Evolutionary conservation across 371 early-diverging fungal species (phyloP), one percentile per base, ranked within the genome.

Genomic region (Lichtheimia corymbifera): DNA sequence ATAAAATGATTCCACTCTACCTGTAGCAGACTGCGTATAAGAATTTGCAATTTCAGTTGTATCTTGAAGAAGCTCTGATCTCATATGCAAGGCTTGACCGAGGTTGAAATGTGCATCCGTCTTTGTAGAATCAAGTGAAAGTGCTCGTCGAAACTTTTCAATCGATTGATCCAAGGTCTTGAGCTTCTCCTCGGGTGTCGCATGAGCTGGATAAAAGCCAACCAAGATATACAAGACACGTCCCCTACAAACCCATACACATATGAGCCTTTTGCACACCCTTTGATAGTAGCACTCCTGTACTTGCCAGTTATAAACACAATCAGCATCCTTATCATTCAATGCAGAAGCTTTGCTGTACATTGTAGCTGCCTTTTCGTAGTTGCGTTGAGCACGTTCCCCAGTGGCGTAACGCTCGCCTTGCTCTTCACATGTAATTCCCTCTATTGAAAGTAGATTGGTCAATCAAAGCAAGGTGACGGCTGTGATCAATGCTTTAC

Each of bases 31-130:
- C 30, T 74, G 73, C 5, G 63, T 68, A 41, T 77, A 79, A 7
- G 78, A 73, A 30, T 81, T 80, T 4, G 77, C 77, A 24, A 82
- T 77, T 24, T 82, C 83, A 6, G 77, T 79, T 18, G 77, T 73
- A 25, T 88, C 88, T 62, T 84, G 77, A 11, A 84, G 74, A 14
- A 85, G 68, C 59, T 90, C 89, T 9, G 88, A 86, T 20, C 77
- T 73, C 18, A 85, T 79, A 35, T 84, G 77, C 57, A 89, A 63
- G 0, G 90, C 89, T 70, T 89, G 90, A 5, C 83, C 89, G 35
- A 90, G 76, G 62, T 90, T 91, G 68, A 88, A 90, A 49, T 85
- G 78, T 0, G 83, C 78, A 66, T 91, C 90, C 2, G 87, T 79
- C 57, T 88, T 84, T 47, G 73, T 68, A 5, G 72, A 53, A 44